Evolutionary conservation across 73 alveolate species (phyloP).

Genomic region (Stentor roeselii): DNA sequence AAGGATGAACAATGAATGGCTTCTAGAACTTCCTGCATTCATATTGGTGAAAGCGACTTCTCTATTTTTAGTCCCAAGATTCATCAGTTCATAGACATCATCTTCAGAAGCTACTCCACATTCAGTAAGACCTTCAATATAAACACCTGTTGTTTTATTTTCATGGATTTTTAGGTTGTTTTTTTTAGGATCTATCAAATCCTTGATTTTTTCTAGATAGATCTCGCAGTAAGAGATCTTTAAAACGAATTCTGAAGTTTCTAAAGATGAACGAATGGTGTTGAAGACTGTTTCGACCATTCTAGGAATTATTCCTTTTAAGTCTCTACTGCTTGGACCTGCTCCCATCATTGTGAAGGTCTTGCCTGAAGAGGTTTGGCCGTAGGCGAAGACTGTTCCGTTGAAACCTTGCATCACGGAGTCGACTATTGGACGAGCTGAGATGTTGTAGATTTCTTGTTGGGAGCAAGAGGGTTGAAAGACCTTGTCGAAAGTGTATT

Average conservation of each 20-base stretch:
- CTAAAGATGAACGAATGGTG: conserved; percentile 53
- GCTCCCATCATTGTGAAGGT: conserved; percentile 43
- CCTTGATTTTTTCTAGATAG: conserved; percentile 89
- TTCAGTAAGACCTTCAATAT: conserved; percentile 79
- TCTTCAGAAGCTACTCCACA: conserved; percentile 47
- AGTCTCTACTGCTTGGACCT: neutral
- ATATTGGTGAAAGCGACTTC: conserved; percentile 68
- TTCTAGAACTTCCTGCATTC: conserved; percentile 80
- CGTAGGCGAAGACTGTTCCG: conserved; percentile 42
- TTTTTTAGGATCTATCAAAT: conserved; percentile 63
- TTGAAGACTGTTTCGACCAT: conserved; percentile 73
- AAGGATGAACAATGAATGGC: conserved; percentile 75
- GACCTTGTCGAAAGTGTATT: too few species aligned
- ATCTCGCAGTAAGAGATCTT: conserved; percentile 78
- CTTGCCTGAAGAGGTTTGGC: conserved; percentile 46
- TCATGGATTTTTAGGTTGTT: conserved; percentile 71
- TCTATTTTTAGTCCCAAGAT: conserved; percentile 71
- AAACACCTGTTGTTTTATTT: conserved; percentile 71
- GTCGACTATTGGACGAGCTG: too few species aligned
- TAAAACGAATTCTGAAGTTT: conserved; percentile 54
- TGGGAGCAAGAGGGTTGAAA: too few species aligned
- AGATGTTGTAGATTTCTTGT: too few species aligned
- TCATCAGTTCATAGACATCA: conserved; percentile 65
- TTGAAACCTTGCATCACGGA: conserved; percentile 37
- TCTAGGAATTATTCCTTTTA: conserved; percentile 81